Evolutionary conservation across 2,329 filamentous ascomycete genomes (phyloP).

Genomic region (Aspergillus pseudoglaucus): DNA sequence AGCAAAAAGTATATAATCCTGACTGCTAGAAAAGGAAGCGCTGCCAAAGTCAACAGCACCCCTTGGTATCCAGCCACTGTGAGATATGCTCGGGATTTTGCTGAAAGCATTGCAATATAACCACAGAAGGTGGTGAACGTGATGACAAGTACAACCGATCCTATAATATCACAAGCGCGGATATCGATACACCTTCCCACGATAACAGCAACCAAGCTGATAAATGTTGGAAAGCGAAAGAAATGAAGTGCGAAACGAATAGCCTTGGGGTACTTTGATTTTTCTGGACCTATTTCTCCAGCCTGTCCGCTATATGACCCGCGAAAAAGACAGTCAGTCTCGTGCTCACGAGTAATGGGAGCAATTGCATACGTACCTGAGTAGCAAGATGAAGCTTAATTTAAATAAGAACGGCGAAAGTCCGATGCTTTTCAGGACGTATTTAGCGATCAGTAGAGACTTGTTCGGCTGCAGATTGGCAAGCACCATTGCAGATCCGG

Average conservation of each 20-base stretch:
- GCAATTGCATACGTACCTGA: conserved; percentile 12
- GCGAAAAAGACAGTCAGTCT: not conserved
- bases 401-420: conserved; percentile 26
- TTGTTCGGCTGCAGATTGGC: conserved; percentile 10
- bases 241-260: conserved; percentile 17
- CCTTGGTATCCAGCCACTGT: conserved; percentile 12
- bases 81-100: conserved; percentile 12
- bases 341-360: not conserved
- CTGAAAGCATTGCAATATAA: conserved; percentile 15
- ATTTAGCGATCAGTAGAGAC: conserved; percentile 16
- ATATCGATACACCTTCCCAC: conserved; percentile 15
- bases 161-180: conserved; percentile 10
- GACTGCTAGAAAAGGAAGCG: conserved; percentile 18
- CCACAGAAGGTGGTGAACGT: conserved; percentile 18
- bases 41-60: conserved; percentile 9
- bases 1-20: conserved; percentile 18
- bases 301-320: conserved; percentile 17
- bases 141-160: conserved; percentile 15
- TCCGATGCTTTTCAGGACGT: conserved; percentile 18
- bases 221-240: conserved; percentile 20
- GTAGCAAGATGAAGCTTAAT: conserved; percentile 20
- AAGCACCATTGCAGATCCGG: conserved; percentile 17
- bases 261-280: conserved; percentile 16
- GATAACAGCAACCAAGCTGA: conserved; percentile 17
- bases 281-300: conserved; percentile 18